These are phyloP conservation scores for Aureobasidium lini DNA, from an alignment of 2,329 filamentous ascomycete species.

Conservation along the genomic window DNA sequence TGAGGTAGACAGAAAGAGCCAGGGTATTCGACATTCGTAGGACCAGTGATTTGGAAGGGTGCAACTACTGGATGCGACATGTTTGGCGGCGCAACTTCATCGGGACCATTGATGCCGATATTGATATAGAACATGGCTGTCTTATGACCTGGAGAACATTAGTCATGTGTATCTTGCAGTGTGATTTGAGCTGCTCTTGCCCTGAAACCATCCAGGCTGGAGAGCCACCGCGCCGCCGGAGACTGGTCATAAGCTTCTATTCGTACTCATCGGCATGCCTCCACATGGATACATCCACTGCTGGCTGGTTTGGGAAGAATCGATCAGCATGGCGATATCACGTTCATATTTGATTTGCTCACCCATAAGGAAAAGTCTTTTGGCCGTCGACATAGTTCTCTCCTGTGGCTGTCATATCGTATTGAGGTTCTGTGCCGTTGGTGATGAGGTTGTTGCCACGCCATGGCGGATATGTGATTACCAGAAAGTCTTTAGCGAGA, in stretches of 20 bases:
- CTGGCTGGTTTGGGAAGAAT: constrained; percentile 48
- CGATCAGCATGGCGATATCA: background rate
- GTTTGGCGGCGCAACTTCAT: constrained; percentile 59
- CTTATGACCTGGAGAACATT: constrained; percentile 48
- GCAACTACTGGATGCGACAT: constrained; percentile 78
- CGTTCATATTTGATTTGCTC: background rate
- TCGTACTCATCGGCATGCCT: constrained; percentile 66
- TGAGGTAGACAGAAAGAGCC: constrained; percentile 83
- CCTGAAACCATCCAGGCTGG: constrained; percentile 94
- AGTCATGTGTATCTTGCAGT: background rate
- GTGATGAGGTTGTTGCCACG: constrained; percentile 78
- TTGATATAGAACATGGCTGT: constrained; percentile 85
- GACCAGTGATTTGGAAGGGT: constrained; percentile 76
- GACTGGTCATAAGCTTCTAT: constrained; percentile 81
- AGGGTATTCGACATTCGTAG: constrained; percentile 67
- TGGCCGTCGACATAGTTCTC: constrained; percentile 39
- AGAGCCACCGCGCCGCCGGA: constrained; percentile 79
- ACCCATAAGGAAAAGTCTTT: constrained; percentile 59
- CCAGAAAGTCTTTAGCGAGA: constrained; percentile 53
- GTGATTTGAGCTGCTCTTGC: background rate
- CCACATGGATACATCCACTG: constrained; percentile 95
- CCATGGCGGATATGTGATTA: constrained; percentile 81
- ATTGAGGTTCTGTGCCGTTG: constrained; percentile 48
- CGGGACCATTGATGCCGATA: constrained; percentile 58
- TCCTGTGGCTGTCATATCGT: constrained; percentile 37